Evolutionary conservation across 108 stramenopile genomes (phyloP).

Genomic region (Fistulifera pelliculosa): DNA sequence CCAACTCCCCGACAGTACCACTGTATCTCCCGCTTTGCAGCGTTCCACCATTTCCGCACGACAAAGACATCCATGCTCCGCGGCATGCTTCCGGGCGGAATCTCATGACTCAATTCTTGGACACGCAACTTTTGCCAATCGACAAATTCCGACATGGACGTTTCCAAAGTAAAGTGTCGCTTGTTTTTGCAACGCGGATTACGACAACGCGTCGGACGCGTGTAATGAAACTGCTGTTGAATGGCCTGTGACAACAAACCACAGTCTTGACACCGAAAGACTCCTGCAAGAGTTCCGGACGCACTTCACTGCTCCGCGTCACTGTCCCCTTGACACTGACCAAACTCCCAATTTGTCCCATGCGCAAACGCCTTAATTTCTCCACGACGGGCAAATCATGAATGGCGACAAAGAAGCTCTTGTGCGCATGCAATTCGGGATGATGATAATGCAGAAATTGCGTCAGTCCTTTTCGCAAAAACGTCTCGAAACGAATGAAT

Average conservation of each 20-base stretch:
- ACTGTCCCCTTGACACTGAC: constrained; percentile 83
- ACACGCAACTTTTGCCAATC: constrained; percentile 98
- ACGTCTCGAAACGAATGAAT: constrained; percentile 82
- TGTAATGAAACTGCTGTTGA: constrained; percentile 94
- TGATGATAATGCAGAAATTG: constrained; percentile 46
- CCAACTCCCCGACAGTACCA: constrained; percentile 83
- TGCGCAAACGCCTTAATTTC: constrained; percentile 67
- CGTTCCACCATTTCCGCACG: constrained; percentile 95
- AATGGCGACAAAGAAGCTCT: constrained; percentile 73
- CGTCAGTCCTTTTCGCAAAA: constrained; percentile 47
- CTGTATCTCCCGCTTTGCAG: constrained; percentile 95
- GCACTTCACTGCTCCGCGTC: constrained; percentile 93
- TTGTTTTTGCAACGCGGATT: constrained; percentile 82
- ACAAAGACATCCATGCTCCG: constrained; percentile 86
- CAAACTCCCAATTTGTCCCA: constrained; percentile 71
- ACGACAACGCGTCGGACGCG: constrained; percentile 90
- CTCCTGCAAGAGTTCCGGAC: constrained; percentile 95
- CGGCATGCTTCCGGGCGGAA: constrained; percentile 97
- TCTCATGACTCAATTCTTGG: constrained; percentile 96
- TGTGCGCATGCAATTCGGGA: constrained; percentile 37
- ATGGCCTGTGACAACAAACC: constrained; percentile 65
- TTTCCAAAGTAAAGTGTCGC: constrained; percentile 70
- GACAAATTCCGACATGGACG: constrained; percentile 64
- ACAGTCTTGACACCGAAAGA: constrained; percentile 92
- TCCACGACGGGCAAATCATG: constrained; percentile 55